A percentile compares a stretch with the other conserved stretches of the same genome.
phyloP scores from a whole-genome alignment of 176 grass and related monocot species.

The Zizania latifolia region DNA sequence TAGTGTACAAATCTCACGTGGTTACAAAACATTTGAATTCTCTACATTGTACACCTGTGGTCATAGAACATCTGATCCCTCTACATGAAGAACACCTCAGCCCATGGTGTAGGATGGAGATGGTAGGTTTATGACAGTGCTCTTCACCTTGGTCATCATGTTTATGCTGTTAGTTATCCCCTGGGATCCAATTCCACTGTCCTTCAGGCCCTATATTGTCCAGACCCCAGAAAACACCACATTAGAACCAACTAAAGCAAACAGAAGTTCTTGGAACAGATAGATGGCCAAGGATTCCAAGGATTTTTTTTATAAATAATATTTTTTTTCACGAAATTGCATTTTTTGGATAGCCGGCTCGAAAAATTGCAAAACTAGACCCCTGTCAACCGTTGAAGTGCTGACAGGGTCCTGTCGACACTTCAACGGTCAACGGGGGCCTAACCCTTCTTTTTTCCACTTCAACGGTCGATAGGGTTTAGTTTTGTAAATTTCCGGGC shows the following conservation, averaged over 20 bases:
- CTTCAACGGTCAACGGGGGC: no score
- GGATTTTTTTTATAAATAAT: no score
- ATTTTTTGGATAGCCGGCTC: no score
- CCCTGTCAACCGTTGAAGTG: no score
- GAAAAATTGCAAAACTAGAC: no score
- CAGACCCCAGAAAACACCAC: neutral
- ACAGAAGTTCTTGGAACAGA: neutral
- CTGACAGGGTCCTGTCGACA: no score
- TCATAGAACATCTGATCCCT: neutral
- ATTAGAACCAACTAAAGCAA: neutral
- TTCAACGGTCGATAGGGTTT: no score
- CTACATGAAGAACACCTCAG: slow-evolving; percentile 36
- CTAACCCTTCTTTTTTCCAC: no score
- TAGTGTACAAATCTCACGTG: slow-evolving; percentile 10
- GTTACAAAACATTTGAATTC: slow-evolving; percentile 32
- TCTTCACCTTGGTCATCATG: slow-evolving; percentile 99
- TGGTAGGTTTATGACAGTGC: slow-evolving; percentile 88
- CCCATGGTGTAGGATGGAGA: slow-evolving; percentile 93
- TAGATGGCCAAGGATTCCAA: no score
- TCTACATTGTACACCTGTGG: slow-evolving; percentile 18
- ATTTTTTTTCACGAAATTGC: no score
- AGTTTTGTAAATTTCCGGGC: no score
- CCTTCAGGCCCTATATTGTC: slow-evolving; percentile 75
- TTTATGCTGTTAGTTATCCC: slow-evolving; percentile 98
- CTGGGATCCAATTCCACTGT: slow-evolving; percentile 97